Base-by-base conservation (phyloP, 1,284 basidiomycete genomes). In the Stereum hirsutum region DNA sequence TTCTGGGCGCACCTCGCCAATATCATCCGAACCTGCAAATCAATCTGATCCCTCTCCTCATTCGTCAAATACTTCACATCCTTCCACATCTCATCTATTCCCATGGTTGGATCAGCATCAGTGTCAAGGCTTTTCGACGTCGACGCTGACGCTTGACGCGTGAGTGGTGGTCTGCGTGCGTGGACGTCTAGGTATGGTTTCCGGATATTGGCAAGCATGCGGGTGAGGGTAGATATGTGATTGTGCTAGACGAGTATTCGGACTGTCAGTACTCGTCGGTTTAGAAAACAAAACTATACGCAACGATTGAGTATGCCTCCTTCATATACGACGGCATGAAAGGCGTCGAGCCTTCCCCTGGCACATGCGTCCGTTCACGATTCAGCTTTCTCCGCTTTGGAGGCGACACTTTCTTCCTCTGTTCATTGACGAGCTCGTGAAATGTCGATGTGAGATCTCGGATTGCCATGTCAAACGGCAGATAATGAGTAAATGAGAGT, bases 41-140 rank as follows among this genome's bases (percentile, higher is more conserved):
- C 92, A 47, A 95, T 86, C 61, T 93, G 87, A 63, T 94, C 90
- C 42, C 91, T 70, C 59, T 95, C 89, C 48, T 86, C 78, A 54
- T 94, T 90, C 20, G 77, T 80, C 12, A 95, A 71, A 56, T 82
- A 69, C 46, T 77, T 78, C 36, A 90, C 70, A 44, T 76, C 75
- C 11, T 75, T 62, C 82, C 83, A 89, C 23, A 70, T 65, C 44
- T 72, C 68, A 43, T 74, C 70, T 17, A 65, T 56, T 39, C 66
- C 66, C 38, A 60, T 66, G 10, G 84, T 55, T 60, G 88, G 79
- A 42, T 86, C 62, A 31, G 58, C 71, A 31, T 74, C 69, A 41
- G 69, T 64, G 7, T 67, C 56, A 50, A 75, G 72, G 27, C 74
- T 70, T 14, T 24, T 23, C 27, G 17, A 21, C 23, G 64, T 59